phyloP scores from a whole-genome alignment of 495 filamentous ascomycete species.

The Aspergillus ostianus region DNA sequence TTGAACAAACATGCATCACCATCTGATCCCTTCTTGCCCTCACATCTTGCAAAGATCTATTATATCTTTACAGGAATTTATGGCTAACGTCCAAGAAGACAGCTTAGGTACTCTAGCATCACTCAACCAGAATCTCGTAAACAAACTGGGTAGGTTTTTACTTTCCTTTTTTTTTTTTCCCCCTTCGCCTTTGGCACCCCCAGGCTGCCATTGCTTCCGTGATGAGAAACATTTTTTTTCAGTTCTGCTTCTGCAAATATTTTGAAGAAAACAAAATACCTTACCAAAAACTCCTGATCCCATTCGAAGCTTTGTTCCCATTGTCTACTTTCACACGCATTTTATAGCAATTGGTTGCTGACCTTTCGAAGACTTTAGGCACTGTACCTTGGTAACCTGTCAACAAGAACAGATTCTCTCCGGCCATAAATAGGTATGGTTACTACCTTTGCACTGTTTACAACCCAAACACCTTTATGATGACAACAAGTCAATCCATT shows the following conservation, averaged over 20 bases:
- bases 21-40: constrained; percentile 66
- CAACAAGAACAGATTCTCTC: not conserved
- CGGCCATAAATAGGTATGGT: constrained; percentile 4
- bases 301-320: constrained; percentile 15
- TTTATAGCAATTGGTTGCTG: constrained; percentile 12
- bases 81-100: not conserved
- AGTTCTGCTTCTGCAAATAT: constrained; percentile 93
- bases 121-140: not conserved
- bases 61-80: no score
- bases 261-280: constrained; percentile 74
- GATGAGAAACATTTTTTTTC: constrained; percentile 77
- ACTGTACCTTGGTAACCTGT: constrained; percentile 1
- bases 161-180: constrained; percentile 13
- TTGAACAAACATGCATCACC: constrained; percentile 99
- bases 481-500: constrained; percentile 99
- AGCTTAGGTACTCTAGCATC: not conserved
- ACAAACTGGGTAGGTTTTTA: constrained; percentile 17
- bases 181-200: not conserved
- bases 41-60: not conserved
- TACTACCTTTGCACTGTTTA: no score
- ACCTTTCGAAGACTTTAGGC: constrained; percentile 25
- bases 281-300: constrained; percentile 73
- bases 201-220: constrained; percentile 37
- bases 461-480: constrained; percentile 63
- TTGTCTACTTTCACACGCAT: constrained; percentile 10